Evolutionary conservation across 768 basidiomycete species (phyloP), one percentile per base, ranked within the genome.

Genomic region (Xerocomellus chrysenteron): DNA sequence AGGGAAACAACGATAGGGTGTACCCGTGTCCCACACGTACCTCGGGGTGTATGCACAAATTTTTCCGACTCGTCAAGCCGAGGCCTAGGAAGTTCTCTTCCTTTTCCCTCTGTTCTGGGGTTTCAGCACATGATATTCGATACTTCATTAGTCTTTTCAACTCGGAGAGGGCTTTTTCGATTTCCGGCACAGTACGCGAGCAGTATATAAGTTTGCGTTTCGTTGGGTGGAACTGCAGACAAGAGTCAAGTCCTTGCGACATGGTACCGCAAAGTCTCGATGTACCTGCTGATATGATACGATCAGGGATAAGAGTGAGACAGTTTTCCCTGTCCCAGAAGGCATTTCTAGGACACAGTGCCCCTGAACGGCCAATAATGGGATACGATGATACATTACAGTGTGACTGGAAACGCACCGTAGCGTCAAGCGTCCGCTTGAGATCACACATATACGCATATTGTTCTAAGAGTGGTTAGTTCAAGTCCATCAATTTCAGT

Each of bases 311-410:
- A 99, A 79, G 10, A 99, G 78, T 12, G 94, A 98, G 26, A 99
- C 97, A 0, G 97, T 99, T 78, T 99, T 99, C 24, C 97, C 97
- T 21, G 97, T 99, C 16, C 97, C 97, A 12, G 97, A 98, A 59
- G 97, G 97, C 97, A 99, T 99, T 78, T 99, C 97, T 37, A 99
- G 82, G n/a, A 98, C 93, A 71, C 97, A 98, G 64, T 99, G 97
- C 48, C 97, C 97, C 94, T 98, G 67, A 37, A 63, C 37, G 42
- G 39, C 35, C 56, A 44, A 14, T n/a, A 16, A 30, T 56, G 39
- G 46, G 39, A 39, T 53, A 47, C n/a, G 14, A 10, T 19, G 24
- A 47, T 32, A 17, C 30, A 36, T 37, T 35, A 45, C 40, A 16
- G 42, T n/a, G 41, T 10, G 17, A 21, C 36, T 36, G 36, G 28